A percentile compares a stretch with the other conserved stretches of the same genome.
Conservation (phyloP, 108 stramenopile genomes). For the Cyclotella baltica region DNA sequence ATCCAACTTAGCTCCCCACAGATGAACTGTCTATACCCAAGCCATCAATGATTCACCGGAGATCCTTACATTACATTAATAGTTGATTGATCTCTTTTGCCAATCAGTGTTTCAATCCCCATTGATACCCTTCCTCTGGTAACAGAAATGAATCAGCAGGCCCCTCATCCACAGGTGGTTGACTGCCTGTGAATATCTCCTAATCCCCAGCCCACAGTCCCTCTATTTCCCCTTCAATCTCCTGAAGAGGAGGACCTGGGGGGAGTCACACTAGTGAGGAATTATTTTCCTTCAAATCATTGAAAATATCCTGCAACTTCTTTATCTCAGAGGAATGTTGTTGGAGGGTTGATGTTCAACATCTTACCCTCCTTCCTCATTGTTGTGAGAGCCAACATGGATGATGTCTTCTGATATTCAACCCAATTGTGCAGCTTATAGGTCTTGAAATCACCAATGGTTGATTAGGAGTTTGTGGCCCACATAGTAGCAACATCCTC, state of each 20-base stretch:
- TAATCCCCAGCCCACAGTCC: too few relatives aligned
- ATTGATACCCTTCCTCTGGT: neutral
- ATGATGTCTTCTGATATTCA: conserved; percentile 7
- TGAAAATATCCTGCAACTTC: neutral
- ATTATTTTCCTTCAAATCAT: too few relatives aligned
- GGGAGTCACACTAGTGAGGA: too few relatives aligned
- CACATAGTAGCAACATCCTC: neutral
- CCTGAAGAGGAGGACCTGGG: too few relatives aligned
- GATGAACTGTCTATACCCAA: neutral
- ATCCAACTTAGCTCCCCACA: neutral
- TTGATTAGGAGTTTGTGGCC: neutral
- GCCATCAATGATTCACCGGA: neutral
- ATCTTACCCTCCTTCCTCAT: conserved; percentile 9
- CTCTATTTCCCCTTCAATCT: too few relatives aligned
- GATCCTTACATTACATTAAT: neutral
- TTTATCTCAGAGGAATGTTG: neutral
- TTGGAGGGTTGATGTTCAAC: neutral
- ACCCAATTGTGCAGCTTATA: neutral
- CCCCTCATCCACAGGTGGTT: too few relatives aligned
- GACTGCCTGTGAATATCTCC: neutral
- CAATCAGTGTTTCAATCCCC: neutral
- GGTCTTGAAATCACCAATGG: neutral
- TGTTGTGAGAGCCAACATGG: conserved; percentile 11
- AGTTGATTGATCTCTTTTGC: conserved; percentile 2
- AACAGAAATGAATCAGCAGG: neutral